Conservation (phyloP, 345 rosid species). For the Acer yangbiense region DNA sequence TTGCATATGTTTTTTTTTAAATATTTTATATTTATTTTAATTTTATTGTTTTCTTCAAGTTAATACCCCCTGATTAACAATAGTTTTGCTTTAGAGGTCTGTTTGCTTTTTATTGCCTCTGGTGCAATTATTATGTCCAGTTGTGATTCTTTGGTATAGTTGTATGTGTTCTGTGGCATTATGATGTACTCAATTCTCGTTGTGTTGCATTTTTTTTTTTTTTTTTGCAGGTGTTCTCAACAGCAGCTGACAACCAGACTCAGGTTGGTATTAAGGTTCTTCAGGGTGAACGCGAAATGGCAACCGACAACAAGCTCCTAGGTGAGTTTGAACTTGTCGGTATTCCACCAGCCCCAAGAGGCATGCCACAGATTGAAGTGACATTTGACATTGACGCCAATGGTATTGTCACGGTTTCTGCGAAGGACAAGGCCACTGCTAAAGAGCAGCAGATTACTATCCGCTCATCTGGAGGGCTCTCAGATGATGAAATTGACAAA, state of each 20-base stretch:
- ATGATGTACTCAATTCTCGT: not conserved
- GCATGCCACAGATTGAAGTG: constrained; percentile 86
- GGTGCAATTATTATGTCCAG: not conserved
- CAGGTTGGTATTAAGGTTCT: constrained; percentile 87
- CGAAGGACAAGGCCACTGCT: constrained; percentile 79
- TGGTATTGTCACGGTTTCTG: constrained; percentile 87
- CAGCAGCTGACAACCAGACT: constrained; percentile 90
- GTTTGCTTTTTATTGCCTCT: not conserved
- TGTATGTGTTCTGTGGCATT: not conserved
- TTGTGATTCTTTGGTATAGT: not conserved
- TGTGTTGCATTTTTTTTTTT: not conserved
- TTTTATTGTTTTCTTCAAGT: not conserved
- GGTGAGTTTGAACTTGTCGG: constrained; percentile 91
- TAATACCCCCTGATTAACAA: not conserved
- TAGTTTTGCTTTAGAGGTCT: not conserved
- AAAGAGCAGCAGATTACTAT: constrained; percentile 90
- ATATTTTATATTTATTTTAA: not conserved
- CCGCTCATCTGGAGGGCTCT: constrained; percentile 85
- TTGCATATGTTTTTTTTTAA: not conserved
- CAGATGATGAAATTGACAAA: constrained; percentile 81
- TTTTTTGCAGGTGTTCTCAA: constrained; percentile 67
- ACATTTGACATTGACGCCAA: constrained; percentile 94
- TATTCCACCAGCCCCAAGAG: constrained; percentile 86
- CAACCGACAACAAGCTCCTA: constrained; percentile 73
- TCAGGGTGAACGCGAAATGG: constrained; percentile 95